Conservation (phyloP, 1,284 basidiomycete species). For the Apiotrichum gamsii region DNA sequence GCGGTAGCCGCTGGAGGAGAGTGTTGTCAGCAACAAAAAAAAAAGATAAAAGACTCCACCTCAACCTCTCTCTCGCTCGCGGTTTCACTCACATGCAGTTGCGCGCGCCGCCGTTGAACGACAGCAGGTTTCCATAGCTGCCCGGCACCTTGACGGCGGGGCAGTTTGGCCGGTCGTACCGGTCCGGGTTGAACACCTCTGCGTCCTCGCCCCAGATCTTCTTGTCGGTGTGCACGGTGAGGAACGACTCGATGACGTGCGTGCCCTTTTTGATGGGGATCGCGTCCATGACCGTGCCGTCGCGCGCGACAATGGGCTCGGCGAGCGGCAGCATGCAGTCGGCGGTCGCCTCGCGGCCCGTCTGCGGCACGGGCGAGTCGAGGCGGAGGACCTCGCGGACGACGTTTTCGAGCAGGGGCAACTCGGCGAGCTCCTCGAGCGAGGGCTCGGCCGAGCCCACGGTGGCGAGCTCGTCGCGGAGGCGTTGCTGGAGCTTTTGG, state of each 20-base stretch:
- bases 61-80: no score
- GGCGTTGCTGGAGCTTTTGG: constrained; percentile 53
- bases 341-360: constrained; percentile 56
- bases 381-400: constrained; percentile 63
- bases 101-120: constrained; percentile 57
- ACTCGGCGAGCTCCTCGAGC: constrained; percentile 44
- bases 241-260: not conserved
- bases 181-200: constrained; percentile 58
- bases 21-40: no score
- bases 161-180: constrained; percentile 37
- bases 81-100: constrained; percentile 56
- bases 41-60: no score
- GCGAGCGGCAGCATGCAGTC: constrained; percentile 59
- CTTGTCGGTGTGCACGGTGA: constrained; percentile 19
- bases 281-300: constrained; percentile 44
- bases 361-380: constrained; percentile 60
- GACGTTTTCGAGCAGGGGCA: constrained; percentile 58
- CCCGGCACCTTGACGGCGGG: constrained; percentile 49
- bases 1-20: constrained; percentile 54
- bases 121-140: constrained; percentile 54
- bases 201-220: constrained; percentile 63
- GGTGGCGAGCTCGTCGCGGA: constrained; percentile 54
- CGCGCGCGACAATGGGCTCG: constrained; percentile 38
- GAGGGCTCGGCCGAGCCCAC: constrained; percentile 42
- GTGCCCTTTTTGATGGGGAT: constrained; percentile 11